Evolutionary conservation across 2,329 filamentous ascomycete species (phyloP), one percentile per base, ranked within the genome.

Genomic region (Sporothrix brunneoviolacea): DNA sequence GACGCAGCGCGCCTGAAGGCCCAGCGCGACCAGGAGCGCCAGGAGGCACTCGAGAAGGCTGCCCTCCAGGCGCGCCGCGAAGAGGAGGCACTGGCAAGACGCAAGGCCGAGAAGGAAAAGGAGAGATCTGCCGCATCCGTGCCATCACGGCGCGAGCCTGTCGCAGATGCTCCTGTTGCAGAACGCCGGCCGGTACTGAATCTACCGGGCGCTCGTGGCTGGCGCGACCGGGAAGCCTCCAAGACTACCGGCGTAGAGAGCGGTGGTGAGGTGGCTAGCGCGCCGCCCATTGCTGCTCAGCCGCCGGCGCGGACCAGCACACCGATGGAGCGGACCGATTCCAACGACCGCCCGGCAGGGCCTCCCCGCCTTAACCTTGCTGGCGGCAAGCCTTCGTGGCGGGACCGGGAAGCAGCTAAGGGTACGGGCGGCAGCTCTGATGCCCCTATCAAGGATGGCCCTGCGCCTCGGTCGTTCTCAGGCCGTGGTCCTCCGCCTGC

Each of bases 11-110:
- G 75, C 59, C 68, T 78, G 67, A 82, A 82, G 71, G 81, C 84
- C 60, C 75, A 83, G 65, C 75, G 80, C 59, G 80, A 83, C 57
- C 74, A 74, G 65, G 80, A 85, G 67, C 77, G 80, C 50, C 77
- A 94, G 68, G 85, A 90, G 66, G 70, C 72, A 54, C 64, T 78
- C 55, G 81, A 84, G 70, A 79, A 77, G 67, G 78, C 75, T 42
- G 80, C 80, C 12, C 70, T 80, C 59, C 91, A 96, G 70, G 82
- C 81, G 60, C 80, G 89, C 64, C 83, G 88, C 66, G 91, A 95
- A 68, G 90, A 93, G 61, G 91, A 95, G 67, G 91, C 89, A 15
- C 82, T 91, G 69, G 86, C 85, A 58, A 82, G 86, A 60, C 81
- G 79, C 66, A 80, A 76, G 62, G 83, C 77, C 53, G 81, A 81